Evolutionary conservation across 2,329 filamentous ascomycete species (phyloP), one percentile per base, ranked within the genome.

Genomic region (Aspergillus ruber): DNA sequence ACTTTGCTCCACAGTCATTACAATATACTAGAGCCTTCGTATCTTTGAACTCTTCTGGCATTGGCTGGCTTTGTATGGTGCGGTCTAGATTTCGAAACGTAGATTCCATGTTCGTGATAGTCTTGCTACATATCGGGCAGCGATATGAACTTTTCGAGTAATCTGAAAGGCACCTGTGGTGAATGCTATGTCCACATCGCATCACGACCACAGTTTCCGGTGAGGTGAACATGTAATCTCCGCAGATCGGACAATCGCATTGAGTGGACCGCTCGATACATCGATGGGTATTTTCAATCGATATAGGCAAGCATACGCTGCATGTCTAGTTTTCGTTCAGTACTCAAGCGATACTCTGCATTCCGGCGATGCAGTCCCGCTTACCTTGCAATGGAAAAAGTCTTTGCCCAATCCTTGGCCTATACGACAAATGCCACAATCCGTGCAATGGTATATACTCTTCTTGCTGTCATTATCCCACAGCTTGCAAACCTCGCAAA

Each of bases 371-470:
- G 17, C 18, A 39, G 17, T 20, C 33, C 3, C 9, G 15, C 71
- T 66, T 73, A 91, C 89, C 81, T 95, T 94, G 85, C 93, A 98
- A 69, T 98, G 93, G 62, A 94, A 90, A 65, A 95, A 98, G 65
- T 98, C 93, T 64, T 95, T 97, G 3, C 93, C 91, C 25, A 98
- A 74, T 1, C 93, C 93, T 65, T 89, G 82, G 1, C 93, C 93
- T 48, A 90, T 84, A 49, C 93, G 81, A 65, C 93, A 98, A 51
- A 98, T 95, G 4, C 93, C 93, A 67, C 93, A 98, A 61, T 97
- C 93, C 61, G 84, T 81, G 67, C 93, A 98, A 65, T 98, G 93
- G 64, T 98, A 98, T 48, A 97, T 95, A 55, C 85, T 86, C 67
- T 94, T 96, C 56, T 83, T 84, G 46, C 83, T 81, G 57, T 96